Evolutionary conservation across 1,284 basidiomycete genomes (phyloP), one percentile per base, ranked within the genome.

Genomic region (Pisolithus thermaeus): DNA sequence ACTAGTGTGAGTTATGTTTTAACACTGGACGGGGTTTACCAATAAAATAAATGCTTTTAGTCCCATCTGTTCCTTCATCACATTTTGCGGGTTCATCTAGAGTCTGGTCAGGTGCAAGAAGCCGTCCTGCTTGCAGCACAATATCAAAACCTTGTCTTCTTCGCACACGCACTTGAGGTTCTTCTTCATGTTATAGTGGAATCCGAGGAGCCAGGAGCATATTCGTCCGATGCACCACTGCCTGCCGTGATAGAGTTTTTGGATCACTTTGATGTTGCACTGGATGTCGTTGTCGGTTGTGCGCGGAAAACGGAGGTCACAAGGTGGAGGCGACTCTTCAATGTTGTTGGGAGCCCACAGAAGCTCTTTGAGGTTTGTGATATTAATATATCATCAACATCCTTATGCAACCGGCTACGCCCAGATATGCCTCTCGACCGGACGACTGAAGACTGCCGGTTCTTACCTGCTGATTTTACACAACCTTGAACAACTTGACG

Each of bases 281-380:
- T 98, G 49, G 91, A 97, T 55, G 94, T 99, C 4, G 91, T 99
- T 1, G 96, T 98, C 7, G 87, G 90, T 6, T 98, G 96, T 63
- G 97, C 97, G 7, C 78, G 97, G 46, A 99, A 99, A 73, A 99
- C 94, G 3, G 97, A 99, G 69, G 83, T 96, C 61, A 87, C 90
- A 6, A 74, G 90, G 44, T 99, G 97, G 97, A 79, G 79, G 35
- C 79, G 86, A 53, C 72, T 99, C 23, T 99, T 99, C 65, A 84
- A 83, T 51, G 79, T 91, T 16, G 94, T 97, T 4, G 97, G 97
- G 2, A 87, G 85, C 58, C 96, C 97, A 0, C 85, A 92, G 60
- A 75, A 79, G 2, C 74, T 99, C n/a, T 97, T 97, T 63, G 93
- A 97, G 75, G 89, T 89, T 63, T 35, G 73, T 60, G 41, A 46